A percentile compares a stretch with the other conserved stretches of the same genome.
These are phyloP conservation scores for Penicillium waksmanii DNA, from an alignment of 495 filamentous ascomycete genomes.

Conservation along the genomic window DNA sequence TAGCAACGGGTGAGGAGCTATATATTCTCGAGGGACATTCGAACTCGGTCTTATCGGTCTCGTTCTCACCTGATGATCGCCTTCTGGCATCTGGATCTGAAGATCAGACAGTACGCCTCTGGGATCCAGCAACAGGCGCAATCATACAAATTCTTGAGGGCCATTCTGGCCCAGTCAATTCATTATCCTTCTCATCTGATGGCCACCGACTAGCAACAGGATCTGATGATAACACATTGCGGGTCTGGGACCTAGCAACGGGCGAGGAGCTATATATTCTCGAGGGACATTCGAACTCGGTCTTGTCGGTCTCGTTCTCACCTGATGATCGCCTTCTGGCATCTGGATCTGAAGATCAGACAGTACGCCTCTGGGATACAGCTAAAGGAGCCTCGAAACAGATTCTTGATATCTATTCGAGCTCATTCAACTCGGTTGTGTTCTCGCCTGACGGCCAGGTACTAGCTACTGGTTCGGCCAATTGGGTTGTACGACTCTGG, in stretches of 20 bases:
- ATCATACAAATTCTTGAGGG: slow-evolving; percentile 26
- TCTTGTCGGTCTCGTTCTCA: slow-evolving; percentile 22
- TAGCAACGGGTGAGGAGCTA: slow-evolving; percentile 18
- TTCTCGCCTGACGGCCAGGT: slow-evolving; percentile 39
- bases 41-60: slow-evolving; percentile 14
- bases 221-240: slow-evolving; percentile 12
- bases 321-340: slow-evolving; percentile 21
- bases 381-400: slow-evolving; percentile 13
- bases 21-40: slow-evolving; percentile 11
- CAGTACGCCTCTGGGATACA: slow-evolving; percentile 33
- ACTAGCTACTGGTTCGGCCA: slow-evolving; percentile 31
- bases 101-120: slow-evolving; percentile 28
- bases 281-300: slow-evolving; percentile 10
- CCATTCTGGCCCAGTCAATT: slow-evolving; percentile 18
- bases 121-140: slow-evolving; percentile 13
- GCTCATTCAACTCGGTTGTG: slow-evolving; percentile 18
- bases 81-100: slow-evolving; percentile 33
- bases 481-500: slow-evolving; percentile 41
- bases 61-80: slow-evolving; percentile 27
- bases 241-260: slow-evolving; percentile 31
- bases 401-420: slow-evolving; percentile 25
- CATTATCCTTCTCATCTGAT: background rate
- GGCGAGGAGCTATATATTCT: slow-evolving; percentile 10
- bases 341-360: slow-evolving; percentile 26
- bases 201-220: background rate